Evolutionary conservation across 805 yeast genomes (phyloP), one percentile per base, ranked within the genome.

Genomic region (Hanseniaspora singularis): DNA sequence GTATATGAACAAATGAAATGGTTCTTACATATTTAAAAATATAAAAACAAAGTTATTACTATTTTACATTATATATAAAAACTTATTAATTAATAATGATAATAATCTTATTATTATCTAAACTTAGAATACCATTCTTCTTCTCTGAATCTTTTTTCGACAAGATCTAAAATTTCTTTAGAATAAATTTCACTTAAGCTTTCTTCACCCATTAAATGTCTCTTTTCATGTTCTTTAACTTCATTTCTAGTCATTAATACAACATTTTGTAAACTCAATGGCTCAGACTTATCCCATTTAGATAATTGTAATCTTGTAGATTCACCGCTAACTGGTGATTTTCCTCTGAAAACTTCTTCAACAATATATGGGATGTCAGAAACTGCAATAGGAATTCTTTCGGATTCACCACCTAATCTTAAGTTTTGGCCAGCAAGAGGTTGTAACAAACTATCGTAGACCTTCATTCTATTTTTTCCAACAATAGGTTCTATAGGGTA

Each of bases 291-390:
- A 52, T 77, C 81, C 99, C 99, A 92, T 58, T 83, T 70, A 1
- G 94, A 77, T 33, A 92, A 69, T 1, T 89, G 76, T 50, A 89
- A 67, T 55, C 87, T 74, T 1, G 94, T 83, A 5, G 88, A 79
- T 55, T 71, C 83, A 16, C 88, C 82, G 15, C 94, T 80, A 12
- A 88, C 71, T 15, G 94, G 92, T 0, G 95, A 81, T 62, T 87
- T 86, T 12, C 97, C 96, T 51, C 94, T 76, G 68, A 78, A 92
- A 2, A 92, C 81, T 64, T 92, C 99, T 58, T 89, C 97, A 30
- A 88, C 69, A 14, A 89, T 69, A 58, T 87, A 92, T 38, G 77
- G 81, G 23, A 85, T 77, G 51, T 92, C 98, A 40, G 64, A 67
- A 48, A 79, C 56, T 1, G 86, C 70, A 24, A 83, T 68, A 28